phyloP scores from a whole-genome alignment of 495 filamentous ascomycete genomes.

The Podospora appendiculata region DNA sequence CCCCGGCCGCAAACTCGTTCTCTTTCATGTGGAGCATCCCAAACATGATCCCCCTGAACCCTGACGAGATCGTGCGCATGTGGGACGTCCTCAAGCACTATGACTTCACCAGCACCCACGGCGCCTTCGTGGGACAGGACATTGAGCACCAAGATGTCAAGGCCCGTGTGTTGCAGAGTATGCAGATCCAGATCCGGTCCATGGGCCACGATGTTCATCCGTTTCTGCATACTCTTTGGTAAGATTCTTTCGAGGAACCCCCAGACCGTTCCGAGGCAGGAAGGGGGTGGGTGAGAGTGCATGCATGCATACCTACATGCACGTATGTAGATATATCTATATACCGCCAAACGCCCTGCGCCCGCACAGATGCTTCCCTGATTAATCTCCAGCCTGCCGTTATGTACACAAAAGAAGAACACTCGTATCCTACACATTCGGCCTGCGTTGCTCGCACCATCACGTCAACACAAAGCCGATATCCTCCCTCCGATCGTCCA shows the following conservation, averaged over 20 bases:
- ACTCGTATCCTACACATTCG: too few species aligned
- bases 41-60: conserved; percentile 69
- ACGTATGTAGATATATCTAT: neutral
- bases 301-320: neutral
- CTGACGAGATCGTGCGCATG: conserved; percentile 45
- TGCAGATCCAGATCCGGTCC: conserved; percentile 57
- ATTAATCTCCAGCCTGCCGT: neutral
- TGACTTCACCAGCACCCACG: conserved; percentile 57
- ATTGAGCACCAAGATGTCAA: conserved; percentile 51
- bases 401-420: neutral
- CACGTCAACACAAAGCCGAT: conserved; percentile 37
- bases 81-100: conserved; percentile 45
- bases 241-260: neutral
- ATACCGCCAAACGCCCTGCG: too few species aligned
- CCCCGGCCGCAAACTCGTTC: conserved; percentile 51
- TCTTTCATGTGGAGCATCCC: conserved; percentile 75
- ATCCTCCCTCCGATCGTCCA: conserved; percentile 53
- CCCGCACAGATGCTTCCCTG: neutral
- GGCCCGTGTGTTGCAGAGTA: conserved; percentile 60
- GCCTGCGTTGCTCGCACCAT: too few species aligned
- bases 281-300: too few species aligned
- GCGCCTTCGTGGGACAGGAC: conserved; percentile 55
- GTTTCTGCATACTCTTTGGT: conserved; percentile 15
- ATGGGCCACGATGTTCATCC: conserved; percentile 48
- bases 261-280: too few species aligned